Conservation (phyloP, 2,329 filamentous ascomycete genomes). For the Teratosphaeria zuluensis region DNA sequence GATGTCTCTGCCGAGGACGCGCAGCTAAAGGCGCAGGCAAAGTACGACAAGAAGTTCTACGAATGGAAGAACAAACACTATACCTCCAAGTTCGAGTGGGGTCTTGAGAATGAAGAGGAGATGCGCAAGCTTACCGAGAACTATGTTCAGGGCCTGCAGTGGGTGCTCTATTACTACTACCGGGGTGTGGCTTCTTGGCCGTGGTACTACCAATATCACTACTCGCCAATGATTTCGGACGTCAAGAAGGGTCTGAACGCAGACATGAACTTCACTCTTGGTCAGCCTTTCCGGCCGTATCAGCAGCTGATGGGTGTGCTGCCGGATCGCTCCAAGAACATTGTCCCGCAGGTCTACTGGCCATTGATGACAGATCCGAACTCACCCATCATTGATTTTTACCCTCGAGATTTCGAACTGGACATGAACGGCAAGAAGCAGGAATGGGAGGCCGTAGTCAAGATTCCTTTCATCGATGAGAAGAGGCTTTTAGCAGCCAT, state of each 20-base stretch:
- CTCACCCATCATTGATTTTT: slow-evolving; percentile 96
- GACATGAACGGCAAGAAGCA: slow-evolving; percentile 99
- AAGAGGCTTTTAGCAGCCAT: slow-evolving; percentile 75
- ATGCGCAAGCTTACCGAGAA: slow-evolving; percentile 80
- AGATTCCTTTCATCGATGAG: slow-evolving; percentile 98
- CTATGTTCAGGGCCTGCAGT: slow-evolving; percentile 94
- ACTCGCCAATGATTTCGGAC: slow-evolving; percentile 94
- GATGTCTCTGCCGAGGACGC: slow-evolving; percentile 72
- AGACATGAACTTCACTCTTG: slow-evolving; percentile 83
- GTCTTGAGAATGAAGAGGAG: slow-evolving; percentile 67
- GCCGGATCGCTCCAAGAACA: slow-evolving; percentile 93
- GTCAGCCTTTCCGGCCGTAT: slow-evolving; percentile 88
- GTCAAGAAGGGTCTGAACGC: slow-evolving; percentile 80
- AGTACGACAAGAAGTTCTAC: slow-evolving; percentile 83
- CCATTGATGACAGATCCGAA: slow-evolving; percentile 82
- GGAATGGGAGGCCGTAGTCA: slow-evolving; percentile 99
- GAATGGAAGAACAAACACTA: slow-evolving; percentile 96
- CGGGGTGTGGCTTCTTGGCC: slow-evolving; percentile 95
- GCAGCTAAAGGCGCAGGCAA: slow-evolving; percentile 65
- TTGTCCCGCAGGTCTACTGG: slow-evolving; percentile 80
- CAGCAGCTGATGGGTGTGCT: slow-evolving; percentile 98
- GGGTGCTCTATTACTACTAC: slow-evolving; percentile 98
- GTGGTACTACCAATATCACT: slow-evolving; percentile 96
- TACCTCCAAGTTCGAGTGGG: slow-evolving; percentile 81
- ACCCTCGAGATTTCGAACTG: slow-evolving; percentile 89